Conservation (phyloP, 169 alveolate species). For the Cryptosporidium meleagridis region DNA sequence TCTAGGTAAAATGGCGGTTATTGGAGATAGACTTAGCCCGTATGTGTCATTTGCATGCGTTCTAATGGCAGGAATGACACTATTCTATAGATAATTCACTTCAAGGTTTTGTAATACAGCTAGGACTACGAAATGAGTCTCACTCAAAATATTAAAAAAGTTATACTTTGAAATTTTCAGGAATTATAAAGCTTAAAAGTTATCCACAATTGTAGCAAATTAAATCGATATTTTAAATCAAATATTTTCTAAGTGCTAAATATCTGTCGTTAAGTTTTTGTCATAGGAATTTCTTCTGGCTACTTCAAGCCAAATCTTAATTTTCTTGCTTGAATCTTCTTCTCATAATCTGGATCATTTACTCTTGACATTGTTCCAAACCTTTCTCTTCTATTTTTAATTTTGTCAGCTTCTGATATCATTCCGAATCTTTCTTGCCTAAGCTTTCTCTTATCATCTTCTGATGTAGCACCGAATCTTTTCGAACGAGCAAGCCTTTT, state of each 20-base stretch:
- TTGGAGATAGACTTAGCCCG: constrained; percentile 95
- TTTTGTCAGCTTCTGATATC: constrained; percentile 41
- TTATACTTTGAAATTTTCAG: neutral
- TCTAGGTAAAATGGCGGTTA: constrained; percentile 94
- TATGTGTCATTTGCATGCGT: constrained; percentile 91
- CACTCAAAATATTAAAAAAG: neutral
- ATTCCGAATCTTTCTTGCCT: constrained; percentile 55
- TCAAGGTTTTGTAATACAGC: neutral
- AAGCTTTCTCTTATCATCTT: constrained; percentile 28
- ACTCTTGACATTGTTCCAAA: constrained; percentile 28
- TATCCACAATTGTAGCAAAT: neutral
- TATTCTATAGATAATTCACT: constrained; percentile 85
- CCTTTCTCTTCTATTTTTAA: constrained; percentile 43
- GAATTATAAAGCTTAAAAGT: neutral
- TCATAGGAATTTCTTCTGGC: neutral
- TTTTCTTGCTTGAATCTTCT: constrained; percentile 64
- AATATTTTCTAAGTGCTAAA: constrained; percentile 4
- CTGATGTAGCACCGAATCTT: constrained; percentile 42
- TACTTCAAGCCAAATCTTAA: constrained; percentile 55
- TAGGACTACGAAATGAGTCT: neutral
- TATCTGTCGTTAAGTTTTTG: neutral
- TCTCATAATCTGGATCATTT: constrained; percentile 42
- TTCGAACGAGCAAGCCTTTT: constrained; percentile 45
- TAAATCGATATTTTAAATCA: neutral
- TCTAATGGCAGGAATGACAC: constrained; percentile 87